Conservation (phyloP, 768 basidiomycete genomes). For the Lyophyllum decastes region DNA sequence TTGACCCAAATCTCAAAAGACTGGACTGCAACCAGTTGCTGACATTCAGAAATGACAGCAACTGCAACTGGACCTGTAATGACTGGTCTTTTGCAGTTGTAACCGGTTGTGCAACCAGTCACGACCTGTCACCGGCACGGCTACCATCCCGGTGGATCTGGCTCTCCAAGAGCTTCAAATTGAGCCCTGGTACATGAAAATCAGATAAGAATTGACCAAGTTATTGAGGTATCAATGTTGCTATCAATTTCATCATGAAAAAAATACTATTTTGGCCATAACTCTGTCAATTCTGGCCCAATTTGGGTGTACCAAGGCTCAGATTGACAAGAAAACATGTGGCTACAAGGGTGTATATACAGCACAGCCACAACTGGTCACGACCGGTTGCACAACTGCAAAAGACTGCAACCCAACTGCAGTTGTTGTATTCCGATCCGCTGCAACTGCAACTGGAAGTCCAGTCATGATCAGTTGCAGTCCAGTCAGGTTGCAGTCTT, state of each 20-base stretch:
- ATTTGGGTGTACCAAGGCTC: not conserved
- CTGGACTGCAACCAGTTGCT: not conserved
- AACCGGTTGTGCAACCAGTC: not conserved
- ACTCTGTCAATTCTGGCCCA: not conserved
- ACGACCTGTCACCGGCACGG: not conserved
- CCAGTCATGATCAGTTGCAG: not conserved
- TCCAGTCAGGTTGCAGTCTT: constrained; percentile 2
- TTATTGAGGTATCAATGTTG: not conserved
- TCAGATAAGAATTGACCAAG: not conserved
- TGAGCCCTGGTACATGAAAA: not conserved
- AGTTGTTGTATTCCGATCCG: not conserved
- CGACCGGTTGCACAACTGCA: not conserved
- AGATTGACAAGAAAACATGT: not conserved
- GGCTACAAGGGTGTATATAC: not conserved
- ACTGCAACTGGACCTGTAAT: not conserved
- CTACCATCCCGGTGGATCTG: not conserved
- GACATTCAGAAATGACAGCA: not conserved
- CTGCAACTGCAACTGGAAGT: constrained; percentile 4
- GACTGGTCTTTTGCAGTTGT: not conserved
- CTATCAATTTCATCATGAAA: not conserved
- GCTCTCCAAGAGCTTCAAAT: not conserved
- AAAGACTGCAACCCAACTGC: not conserved
- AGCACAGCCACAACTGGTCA: not conserved
- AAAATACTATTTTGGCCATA: not conserved
- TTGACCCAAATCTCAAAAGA: not conserved